Conservation (phyloP, 1,284 basidiomycete species). For the Ganoderma sp. region DNA sequence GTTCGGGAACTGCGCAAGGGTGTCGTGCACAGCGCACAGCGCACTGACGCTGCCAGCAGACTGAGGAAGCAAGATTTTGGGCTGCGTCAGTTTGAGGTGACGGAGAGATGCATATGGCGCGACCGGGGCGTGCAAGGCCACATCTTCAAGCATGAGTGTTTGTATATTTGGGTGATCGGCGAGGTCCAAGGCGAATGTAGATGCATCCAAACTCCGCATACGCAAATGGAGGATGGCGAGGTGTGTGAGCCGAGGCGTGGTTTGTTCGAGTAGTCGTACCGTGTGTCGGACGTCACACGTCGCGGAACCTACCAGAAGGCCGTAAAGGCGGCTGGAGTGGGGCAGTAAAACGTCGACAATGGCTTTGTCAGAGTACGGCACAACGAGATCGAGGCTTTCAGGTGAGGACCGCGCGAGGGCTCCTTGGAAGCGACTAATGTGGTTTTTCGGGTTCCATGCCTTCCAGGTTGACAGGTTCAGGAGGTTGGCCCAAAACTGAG, state of each 20-base stretch:
- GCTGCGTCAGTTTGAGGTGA: not conserved
- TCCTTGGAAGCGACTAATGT: not conserved
- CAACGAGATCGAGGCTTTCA: not conserved
- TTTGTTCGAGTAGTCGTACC: not conserved
- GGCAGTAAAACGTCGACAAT: not conserved
- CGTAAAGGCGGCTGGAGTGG: not conserved
- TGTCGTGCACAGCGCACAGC: not conserved
- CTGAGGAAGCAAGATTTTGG: not conserved
- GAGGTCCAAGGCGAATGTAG: not conserved
- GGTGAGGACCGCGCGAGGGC: not conserved
- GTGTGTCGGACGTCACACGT: no score
- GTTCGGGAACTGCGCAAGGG: not conserved
- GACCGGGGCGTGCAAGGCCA: not conserved
- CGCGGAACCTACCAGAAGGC: not conserved
- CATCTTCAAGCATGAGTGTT: not conserved
- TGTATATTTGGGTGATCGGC: not conserved
- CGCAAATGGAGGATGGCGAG: not conserved
- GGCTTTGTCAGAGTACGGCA: not conserved
- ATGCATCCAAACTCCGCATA: not conserved
- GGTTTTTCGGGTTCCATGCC: not conserved
- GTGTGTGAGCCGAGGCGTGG: not conserved
- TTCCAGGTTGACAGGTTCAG: not conserved
- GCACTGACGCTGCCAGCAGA: not conserved
- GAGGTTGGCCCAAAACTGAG: slow-evolving; percentile 11
- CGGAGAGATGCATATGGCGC: not conserved